Evolutionary conservation across 2,329 filamentous ascomycete species (phyloP).

Genomic region (Colletotrichum viniferum): DNA sequence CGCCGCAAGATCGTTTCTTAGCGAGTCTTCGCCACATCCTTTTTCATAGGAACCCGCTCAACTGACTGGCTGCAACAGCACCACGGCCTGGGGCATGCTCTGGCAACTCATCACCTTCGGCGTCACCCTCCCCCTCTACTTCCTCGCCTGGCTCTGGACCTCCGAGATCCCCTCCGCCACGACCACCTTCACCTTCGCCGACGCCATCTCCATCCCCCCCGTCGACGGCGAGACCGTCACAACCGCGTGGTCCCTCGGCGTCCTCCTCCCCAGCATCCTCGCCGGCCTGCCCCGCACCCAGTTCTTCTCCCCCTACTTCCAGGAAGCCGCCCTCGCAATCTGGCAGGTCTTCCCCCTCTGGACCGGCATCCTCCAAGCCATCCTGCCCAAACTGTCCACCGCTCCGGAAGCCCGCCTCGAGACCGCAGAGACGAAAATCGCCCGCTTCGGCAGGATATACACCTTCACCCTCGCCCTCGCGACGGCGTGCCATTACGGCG

Average conservation of each 20-base stretch:
- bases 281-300: slow-evolving; percentile 19
- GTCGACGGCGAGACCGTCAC: slow-evolving; percentile 1
- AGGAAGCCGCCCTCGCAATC: slow-evolving; percentile 23
- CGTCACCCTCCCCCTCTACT: slow-evolving; percentile 26
- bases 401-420: background rate
- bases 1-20: slow-evolving; percentile 21
- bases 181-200: background rate
- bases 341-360: slow-evolving; percentile 29
- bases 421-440: background rate
- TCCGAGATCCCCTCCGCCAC: slow-evolving; percentile 21
- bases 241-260: slow-evolving; percentile 21
- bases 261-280: slow-evolving; percentile 23
- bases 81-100: slow-evolving; percentile 24
- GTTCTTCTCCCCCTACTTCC: slow-evolving; percentile 14
- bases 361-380: slow-evolving; percentile 11
- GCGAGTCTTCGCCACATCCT: too few relatives aligned
- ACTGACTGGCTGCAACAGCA: background rate
- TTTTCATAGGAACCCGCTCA: too few relatives aligned
- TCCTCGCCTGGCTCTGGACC: slow-evolving; percentile 23
- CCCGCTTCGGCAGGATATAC: slow-evolving; percentile 12
- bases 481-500: background rate
- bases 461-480: background rate
- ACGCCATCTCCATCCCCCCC: slow-evolving; percentile 21
- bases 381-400: slow-evolving; percentile 1
- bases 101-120: slow-evolving; percentile 27